Evolutionary conservation across 345 rosid species (phyloP).

Genomic region (Jatropha curcas): DNA sequence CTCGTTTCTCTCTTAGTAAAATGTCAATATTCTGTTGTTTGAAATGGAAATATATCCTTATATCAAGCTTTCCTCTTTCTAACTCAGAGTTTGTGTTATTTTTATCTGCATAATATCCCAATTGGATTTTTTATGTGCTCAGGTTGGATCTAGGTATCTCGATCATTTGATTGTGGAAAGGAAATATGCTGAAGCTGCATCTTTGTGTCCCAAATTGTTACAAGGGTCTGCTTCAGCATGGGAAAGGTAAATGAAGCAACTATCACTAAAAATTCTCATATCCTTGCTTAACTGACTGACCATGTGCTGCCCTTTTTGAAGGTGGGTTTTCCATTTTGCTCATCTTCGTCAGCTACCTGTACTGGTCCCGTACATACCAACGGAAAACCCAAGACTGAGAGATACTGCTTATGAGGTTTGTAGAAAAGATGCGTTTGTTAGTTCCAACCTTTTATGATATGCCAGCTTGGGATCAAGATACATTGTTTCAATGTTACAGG

Average conservation of each 20-base stretch:
- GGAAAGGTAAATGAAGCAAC: conserved; percentile 73
- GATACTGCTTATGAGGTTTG: conserved; percentile 98
- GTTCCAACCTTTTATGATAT: conserved; percentile 10
- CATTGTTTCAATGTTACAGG: conserved; percentile 47
- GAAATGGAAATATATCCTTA: not conserved
- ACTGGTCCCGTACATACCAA: conserved; percentile 93
- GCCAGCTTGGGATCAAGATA: conserved; percentile 16
- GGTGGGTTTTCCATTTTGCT: conserved; percentile 99
- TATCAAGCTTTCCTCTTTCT: not conserved
- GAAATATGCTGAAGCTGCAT: conserved; percentile 96
- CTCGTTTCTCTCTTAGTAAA: not conserved
- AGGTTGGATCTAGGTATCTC: conserved; percentile 99
- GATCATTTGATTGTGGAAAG: conserved; percentile 98
- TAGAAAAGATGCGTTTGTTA: not conserved
- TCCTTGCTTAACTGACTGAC: conserved; percentile 25
- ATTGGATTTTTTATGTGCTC: conserved; percentile 25
- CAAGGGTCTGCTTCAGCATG: conserved; percentile 94
- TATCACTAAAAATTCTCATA: conserved; percentile 15
- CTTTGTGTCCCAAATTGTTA: conserved; percentile 91
- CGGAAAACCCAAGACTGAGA: conserved; percentile 84
- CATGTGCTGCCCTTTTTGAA: conserved; percentile 38
- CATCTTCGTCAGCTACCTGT: conserved; percentile 97
- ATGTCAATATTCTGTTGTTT: not conserved
- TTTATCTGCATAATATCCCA: conserved; percentile 8
- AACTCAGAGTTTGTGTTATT: conserved; percentile 10